A percentile compares a stretch with the other conserved stretches of the same genome.
These are phyloP conservation scores for Schizonepeta tenuifolia DNA, from an alignment of 257 asterid species.

Conservation along the genomic window DNA sequence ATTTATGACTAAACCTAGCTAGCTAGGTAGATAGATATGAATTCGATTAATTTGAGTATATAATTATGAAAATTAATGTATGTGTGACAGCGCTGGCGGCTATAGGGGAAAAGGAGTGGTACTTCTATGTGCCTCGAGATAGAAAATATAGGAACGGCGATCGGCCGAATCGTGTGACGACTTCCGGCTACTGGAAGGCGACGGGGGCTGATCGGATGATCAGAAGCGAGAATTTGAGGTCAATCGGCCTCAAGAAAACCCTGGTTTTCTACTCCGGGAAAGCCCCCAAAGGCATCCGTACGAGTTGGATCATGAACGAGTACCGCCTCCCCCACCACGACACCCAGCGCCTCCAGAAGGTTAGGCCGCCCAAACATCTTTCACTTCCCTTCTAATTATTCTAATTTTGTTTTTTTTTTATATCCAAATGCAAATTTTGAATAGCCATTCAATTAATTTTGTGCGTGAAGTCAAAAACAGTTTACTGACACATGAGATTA, in stretches of 20 bases:
- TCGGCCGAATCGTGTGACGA: slow-evolving; percentile 96
- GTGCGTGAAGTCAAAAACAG: slow-evolving; percentile 16
- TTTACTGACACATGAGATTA: slow-evolving; percentile 32
- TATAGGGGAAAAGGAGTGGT: slow-evolving; percentile 99
- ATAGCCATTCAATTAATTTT: not conserved
- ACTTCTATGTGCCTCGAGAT: slow-evolving; percentile 93
- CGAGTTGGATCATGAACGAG: slow-evolving; percentile 97
- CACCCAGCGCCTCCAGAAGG: slow-evolving; percentile 87
- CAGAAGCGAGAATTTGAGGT: slow-evolving; percentile 56
- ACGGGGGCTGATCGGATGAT: slow-evolving; percentile 98
- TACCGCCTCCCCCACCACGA: slow-evolving; percentile 90
- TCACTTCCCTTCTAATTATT: too few relatives aligned
- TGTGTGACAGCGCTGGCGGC: slow-evolving; percentile 76
- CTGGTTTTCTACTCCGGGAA: slow-evolving; percentile 97
- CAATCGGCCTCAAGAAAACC: slow-evolving; percentile 95
- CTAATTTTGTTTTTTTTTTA: too few relatives aligned
- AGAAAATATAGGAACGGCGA: slow-evolving; percentile 91
- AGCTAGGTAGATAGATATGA: not conserved
- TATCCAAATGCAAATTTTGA: too few relatives aligned
- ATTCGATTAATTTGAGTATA: not conserved
- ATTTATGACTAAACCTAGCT: not conserved
- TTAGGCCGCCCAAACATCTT: too few relatives aligned
- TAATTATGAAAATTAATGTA: not conserved
- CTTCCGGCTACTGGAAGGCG: slow-evolving; percentile 98
- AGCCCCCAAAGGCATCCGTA: slow-evolving; percentile 96